Conservation (phyloP, 805 yeast genomes). For the Sporopachydermia quercuum region DNA sequence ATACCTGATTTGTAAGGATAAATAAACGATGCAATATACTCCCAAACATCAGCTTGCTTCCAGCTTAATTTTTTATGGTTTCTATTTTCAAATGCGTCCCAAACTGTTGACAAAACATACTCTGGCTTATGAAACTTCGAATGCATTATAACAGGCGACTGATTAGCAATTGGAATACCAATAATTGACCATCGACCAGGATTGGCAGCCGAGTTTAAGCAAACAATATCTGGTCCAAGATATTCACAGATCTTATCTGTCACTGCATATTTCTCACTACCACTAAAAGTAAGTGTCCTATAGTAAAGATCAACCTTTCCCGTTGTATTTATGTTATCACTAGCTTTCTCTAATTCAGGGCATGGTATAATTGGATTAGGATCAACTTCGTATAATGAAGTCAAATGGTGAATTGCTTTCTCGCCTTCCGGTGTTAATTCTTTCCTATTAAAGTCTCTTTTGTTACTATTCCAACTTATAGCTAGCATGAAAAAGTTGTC, state of each 20-base stretch:
- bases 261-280: constrained; percentile 3
- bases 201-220: constrained; percentile 62
- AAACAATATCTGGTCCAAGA: constrained; percentile 32
- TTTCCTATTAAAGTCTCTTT: too few relatives aligned
- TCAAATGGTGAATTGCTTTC: not conserved
- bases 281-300: constrained; percentile 1
- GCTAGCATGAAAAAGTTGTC: constrained; percentile 47
- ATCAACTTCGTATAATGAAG: not conserved
- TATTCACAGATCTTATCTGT: constrained; percentile 41
- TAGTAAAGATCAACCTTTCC: constrained; percentile 7
- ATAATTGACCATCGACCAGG: constrained; percentile 87
- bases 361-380: not conserved
- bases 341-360: not conserved
- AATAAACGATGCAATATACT: constrained; percentile 35
- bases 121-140: constrained; percentile 5
- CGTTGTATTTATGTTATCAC: constrained; percentile 10
- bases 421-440: not conserved
- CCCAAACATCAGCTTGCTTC: constrained; percentile 28
- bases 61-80: not conserved
- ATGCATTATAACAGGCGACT: constrained; percentile 14
- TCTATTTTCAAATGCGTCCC: not conserved
- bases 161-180: constrained; percentile 41
- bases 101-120: constrained; percentile 4
- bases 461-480: constrained; percentile 16
- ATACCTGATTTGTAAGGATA: constrained; percentile 11